A percentile compares a stretch with the other conserved stretches of the same genome.
Evolutionary conservation across 129 eudicot species (phyloP).

Genomic region (Cynara cardunculus): DNA sequence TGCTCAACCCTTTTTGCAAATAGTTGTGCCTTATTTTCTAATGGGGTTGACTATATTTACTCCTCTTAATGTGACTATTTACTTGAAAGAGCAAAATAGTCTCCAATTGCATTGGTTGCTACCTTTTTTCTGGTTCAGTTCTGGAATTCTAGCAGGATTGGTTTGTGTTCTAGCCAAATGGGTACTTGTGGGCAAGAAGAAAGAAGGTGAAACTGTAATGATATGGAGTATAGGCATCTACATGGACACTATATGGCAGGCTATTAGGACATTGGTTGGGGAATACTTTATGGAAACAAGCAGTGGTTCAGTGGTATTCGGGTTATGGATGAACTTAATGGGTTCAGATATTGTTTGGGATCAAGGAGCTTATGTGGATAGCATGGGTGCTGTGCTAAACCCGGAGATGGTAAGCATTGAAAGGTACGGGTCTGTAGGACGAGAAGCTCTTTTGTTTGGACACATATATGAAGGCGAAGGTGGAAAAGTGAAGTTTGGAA

Average conservation of each 20-base stretch:
- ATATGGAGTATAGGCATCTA: slow-evolving; percentile 51
- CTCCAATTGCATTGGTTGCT: slow-evolving; percentile 33
- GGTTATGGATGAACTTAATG: slow-evolving; percentile 54
- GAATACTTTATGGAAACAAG: slow-evolving; percentile 58
- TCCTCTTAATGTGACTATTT: slow-evolving; percentile 31
- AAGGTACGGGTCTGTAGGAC: slow-evolving; percentile 37
- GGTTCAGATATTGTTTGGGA: slow-evolving; percentile 57
- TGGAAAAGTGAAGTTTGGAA: slow-evolving; percentile 58
- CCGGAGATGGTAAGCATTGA: slow-evolving; percentile 55
- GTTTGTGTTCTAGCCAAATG: slow-evolving; percentile 45
- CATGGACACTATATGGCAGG: slow-evolving; percentile 70
- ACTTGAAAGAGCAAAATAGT: slow-evolving; percentile 16
- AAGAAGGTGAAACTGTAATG: slow-evolving; percentile 36
- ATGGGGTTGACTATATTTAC: slow-evolving; percentile 36
- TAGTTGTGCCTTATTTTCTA: slow-evolving; percentile 38
- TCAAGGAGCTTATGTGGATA: slow-evolving; percentile 51
- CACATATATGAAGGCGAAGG: slow-evolving; percentile 66
- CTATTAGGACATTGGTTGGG: slow-evolving; percentile 50
- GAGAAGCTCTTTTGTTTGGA: slow-evolving; percentile 58
- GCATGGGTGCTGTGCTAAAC: slow-evolving; percentile 54
- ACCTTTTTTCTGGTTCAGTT: slow-evolving; percentile 33
- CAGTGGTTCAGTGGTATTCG: slow-evolving; percentile 42
- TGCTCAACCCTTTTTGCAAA: slow-evolving; percentile 47
- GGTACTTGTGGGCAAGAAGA: slow-evolving; percentile 54
- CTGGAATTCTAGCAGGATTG: slow-evolving; percentile 42